Percentiles rank a stretch among this genome's conserved stretches.
phyloP scores from a whole-genome alignment of 176 grass and related monocot genomes.

The Secale cereale region DNA sequence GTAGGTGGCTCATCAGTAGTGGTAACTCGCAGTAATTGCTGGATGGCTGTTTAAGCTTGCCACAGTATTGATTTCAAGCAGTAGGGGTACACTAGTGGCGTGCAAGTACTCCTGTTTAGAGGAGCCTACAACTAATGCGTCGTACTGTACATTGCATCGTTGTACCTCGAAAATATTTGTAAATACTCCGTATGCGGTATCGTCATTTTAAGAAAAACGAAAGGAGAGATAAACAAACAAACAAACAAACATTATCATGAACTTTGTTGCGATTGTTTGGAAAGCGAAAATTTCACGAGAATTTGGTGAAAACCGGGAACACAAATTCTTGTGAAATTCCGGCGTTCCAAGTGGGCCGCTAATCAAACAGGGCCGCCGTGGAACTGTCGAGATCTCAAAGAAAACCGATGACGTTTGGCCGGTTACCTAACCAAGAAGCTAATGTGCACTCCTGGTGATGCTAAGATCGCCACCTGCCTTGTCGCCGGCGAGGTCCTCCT shows the following conservation, averaged over 20 bases:
- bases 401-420: not conserved
- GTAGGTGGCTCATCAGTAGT: not conserved
- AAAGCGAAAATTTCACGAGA: not conserved
- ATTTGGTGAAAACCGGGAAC: not conserved
- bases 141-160: not conserved
- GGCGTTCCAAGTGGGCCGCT: not conserved
- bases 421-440: not conserved
- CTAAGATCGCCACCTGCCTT: not conserved
- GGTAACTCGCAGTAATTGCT: not conserved
- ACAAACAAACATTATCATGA: too few relatives aligned
- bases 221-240: not conserved
- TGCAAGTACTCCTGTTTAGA: not conserved
- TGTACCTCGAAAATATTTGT: not conserved
- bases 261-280: not conserved
- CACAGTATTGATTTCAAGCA: not conserved
- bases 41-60: not conserved
- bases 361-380: not conserved
- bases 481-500: not conserved
- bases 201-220: too few relatives aligned
- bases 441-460: not conserved
- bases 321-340: conserved; percentile 2
- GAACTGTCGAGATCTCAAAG: not conserved
- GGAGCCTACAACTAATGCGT: not conserved
- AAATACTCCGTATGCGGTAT: too few relatives aligned
- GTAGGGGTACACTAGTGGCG: not conserved